Percentiles rank a stretch among this genome's conserved stretches.
These are phyloP conservation scores for Lentinula guzmanii DNA, from an alignment of 768 basidiomycete genomes.

Conservation along the genomic window DNA sequence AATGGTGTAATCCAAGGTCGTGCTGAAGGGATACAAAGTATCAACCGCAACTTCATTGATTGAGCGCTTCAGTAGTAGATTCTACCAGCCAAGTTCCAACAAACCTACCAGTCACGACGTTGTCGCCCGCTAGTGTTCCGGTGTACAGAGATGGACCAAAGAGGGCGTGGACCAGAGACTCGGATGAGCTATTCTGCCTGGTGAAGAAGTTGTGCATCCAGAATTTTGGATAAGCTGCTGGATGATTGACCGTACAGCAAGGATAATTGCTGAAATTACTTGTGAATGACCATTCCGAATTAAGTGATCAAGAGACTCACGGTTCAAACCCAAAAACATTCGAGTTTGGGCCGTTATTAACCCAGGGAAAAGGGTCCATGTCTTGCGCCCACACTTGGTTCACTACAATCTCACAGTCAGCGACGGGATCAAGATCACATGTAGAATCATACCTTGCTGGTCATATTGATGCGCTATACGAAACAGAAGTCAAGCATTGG, in stretches of 20 bases:
- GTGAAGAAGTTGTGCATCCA: slow-evolving; percentile 36
- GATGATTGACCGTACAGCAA: slow-evolving; percentile 38
- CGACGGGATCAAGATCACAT: not conserved
- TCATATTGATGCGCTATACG: slow-evolving; percentile 34
- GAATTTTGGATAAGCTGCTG: slow-evolving; percentile 34
- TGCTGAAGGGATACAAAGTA: slow-evolving; percentile 34
- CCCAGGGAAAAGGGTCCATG: slow-evolving; percentile 32
- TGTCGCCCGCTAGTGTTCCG: slow-evolving; percentile 24
- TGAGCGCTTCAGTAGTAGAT: not conserved
- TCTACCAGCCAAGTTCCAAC: not conserved
- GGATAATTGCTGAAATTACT: slow-evolving; percentile 28
- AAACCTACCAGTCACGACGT: slow-evolving; percentile 25
- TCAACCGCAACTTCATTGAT: slow-evolving; percentile 24
- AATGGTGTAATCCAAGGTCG: slow-evolving; percentile 29
- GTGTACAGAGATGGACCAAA: slow-evolving; percentile 33
- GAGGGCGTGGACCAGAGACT: slow-evolving; percentile 26
- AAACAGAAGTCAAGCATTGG: not conserved
- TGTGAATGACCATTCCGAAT: not conserved
- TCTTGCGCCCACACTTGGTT: slow-evolving; percentile 37
- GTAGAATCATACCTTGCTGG: slow-evolving; percentile 25
- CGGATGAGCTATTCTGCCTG: slow-evolving; percentile 17
- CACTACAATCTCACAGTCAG: slow-evolving; percentile 14
- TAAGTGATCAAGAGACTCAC: slow-evolving; percentile 14
- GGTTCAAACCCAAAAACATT: slow-evolving; percentile 40
- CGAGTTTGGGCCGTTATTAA: slow-evolving; percentile 30